Percentiles rank a stretch among this genome's conserved stretches.
Evolutionary conservation across 352 stramenopile species (phyloP).

Genomic region (Globisporangium okanoganense): DNA sequence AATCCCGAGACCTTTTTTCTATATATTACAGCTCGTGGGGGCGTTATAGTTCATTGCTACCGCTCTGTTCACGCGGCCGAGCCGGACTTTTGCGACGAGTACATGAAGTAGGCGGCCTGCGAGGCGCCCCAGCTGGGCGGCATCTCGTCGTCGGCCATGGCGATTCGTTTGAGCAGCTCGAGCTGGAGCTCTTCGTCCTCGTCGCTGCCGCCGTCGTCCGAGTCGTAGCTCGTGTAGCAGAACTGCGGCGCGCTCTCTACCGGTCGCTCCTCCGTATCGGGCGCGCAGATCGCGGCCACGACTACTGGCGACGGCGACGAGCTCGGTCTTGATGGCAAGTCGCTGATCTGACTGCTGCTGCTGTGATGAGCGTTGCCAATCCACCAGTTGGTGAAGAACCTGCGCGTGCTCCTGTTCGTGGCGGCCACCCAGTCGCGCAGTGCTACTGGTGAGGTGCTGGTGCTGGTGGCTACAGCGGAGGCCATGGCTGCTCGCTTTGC

Average conservation of each 20-base stretch:
- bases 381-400: slow-evolving; percentile 6
- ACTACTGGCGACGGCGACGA: background rate
- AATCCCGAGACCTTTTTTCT: background rate
- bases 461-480: background rate
- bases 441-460: background rate
- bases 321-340: background rate
- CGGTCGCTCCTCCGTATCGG: slow-evolving; percentile 3
- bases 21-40: too few species aligned
- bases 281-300: slow-evolving; percentile 5
- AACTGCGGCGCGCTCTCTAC: slow-evolving; percentile 3
- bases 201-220: background rate
- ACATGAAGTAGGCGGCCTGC: background rate
- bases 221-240: slow-evolving; percentile 15
- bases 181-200: background rate
- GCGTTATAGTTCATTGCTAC: background rate
- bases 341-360: background rate
- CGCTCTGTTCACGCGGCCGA: slow-evolving; percentile 1
- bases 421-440: slow-evolving; percentile 9
- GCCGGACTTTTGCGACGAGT: slow-evolving; percentile 11
- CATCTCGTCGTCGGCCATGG: background rate
- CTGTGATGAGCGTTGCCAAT: background rate
- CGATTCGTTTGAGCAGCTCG: slow-evolving; percentile 5
- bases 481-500: background rate
- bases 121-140: background rate
- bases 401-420: slow-evolving; percentile 8